Conservation (phyloP, 176 grass and related monocot genomes). For the Panicum miliaceum region DNA sequence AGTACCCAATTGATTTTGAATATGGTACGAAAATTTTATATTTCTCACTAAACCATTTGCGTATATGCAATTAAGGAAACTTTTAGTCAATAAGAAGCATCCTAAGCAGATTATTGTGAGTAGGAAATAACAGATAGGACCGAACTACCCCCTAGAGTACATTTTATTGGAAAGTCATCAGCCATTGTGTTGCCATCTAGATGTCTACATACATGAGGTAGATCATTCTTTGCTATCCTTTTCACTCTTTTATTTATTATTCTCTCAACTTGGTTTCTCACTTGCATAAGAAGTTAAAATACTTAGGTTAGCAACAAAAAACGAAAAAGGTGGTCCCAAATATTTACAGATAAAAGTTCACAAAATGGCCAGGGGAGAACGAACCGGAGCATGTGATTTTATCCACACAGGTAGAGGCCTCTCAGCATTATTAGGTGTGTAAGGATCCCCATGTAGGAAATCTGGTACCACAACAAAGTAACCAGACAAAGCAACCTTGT, state of each 20-base stretch:
- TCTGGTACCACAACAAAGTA: slow-evolving; percentile 69
- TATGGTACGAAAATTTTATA: neutral
- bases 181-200: neutral
- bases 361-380: neutral
- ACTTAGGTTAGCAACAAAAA: neutral
- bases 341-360: neutral
- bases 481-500: slow-evolving; percentile 50
- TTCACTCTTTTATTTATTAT: neutral
- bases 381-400: neutral
- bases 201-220: neutral
- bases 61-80: neutral
- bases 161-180: neutral
- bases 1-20: neutral
- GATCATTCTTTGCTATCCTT: neutral
- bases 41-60: neutral
- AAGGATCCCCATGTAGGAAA: slow-evolving; percentile 59
- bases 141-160: neutral
- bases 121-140: neutral
- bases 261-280: neutral
- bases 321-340: neutral
- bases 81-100: neutral
- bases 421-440: neutral
- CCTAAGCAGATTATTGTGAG: neutral
- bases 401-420: neutral
- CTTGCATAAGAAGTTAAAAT: neutral